These are phyloP conservation scores for Penicillium taxi DNA, from an alignment of 495 filamentous ascomycete species.

Conservation along the genomic window DNA sequence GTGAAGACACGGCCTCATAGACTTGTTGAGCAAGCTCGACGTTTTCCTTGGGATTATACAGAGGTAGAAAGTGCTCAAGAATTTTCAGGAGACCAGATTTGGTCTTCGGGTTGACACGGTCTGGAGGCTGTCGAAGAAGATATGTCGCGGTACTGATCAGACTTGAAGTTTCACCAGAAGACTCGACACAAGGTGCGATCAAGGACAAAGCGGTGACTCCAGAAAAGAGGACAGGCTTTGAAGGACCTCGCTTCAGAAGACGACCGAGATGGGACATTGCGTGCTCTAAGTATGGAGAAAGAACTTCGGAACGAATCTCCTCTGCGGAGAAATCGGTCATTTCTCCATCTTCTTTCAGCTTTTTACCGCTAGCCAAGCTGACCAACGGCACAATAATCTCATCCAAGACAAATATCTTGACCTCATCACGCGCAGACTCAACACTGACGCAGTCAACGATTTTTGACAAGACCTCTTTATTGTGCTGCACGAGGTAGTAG, in stretches of 20 bases:
- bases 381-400: conserved; percentile 59
- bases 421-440: conserved; percentile 75
- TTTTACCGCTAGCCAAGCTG: conserved; percentile 42
- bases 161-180: conserved; percentile 58
- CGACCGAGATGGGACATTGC: conserved; percentile 59
- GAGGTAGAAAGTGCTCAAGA: conserved; percentile 64
- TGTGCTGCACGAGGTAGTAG: conserved; percentile 56
- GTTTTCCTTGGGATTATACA: conserved; percentile 48
- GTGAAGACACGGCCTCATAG: conserved; percentile 59
- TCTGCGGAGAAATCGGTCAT: conserved; percentile 43
- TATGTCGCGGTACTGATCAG: conserved; percentile 69
- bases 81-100: conserved; percentile 73
- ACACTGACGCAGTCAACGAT: conserved; percentile 64
- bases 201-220: conserved; percentile 69
- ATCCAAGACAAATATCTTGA: conserved; percentile 72
- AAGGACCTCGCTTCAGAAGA: conserved; percentile 62
- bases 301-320: conserved; percentile 52
- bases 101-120: conserved; percentile 69
- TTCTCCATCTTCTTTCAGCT: conserved; percentile 37
- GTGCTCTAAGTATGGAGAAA: conserved; percentile 60
- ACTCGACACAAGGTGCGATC: conserved; percentile 65
- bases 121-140: conserved; percentile 74
- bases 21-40: conserved; percentile 34
- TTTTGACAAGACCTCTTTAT: conserved; percentile 55
- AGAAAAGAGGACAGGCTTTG: conserved; percentile 64